phyloP scores from a whole-genome alignment of 2,329 filamentous ascomycete genomes.

The Fusarium paranaense region DNA sequence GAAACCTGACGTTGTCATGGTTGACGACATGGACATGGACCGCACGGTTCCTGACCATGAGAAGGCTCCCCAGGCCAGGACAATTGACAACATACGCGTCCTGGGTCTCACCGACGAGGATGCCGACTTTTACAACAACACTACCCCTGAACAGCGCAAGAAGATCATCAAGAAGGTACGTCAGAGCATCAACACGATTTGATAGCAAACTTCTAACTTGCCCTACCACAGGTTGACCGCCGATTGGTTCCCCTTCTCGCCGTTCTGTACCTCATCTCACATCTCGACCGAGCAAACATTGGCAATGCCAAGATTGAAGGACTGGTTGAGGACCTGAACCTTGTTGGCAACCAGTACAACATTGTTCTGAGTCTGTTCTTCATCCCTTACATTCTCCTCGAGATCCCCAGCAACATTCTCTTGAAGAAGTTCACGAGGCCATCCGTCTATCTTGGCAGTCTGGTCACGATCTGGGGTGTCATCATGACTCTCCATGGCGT shows the following conservation, averaged over 20 bases:
- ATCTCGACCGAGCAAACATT: conserved; percentile 66
- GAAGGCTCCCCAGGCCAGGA: conserved; percentile 33
- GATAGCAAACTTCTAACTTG: neutral
- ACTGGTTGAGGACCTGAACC: conserved; percentile 21
- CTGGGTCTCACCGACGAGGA: conserved; percentile 45
- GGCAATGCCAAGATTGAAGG: conserved; percentile 63
- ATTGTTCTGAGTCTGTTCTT: neutral
- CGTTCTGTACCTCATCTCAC: conserved; percentile 66
- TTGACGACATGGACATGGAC: conserved; percentile 28
- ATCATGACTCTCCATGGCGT: neutral
- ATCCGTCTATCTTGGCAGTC: neutral
- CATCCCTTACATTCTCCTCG: neutral
- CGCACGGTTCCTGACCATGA: conserved; percentile 11
- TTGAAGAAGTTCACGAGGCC: neutral
- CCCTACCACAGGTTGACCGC: conserved; percentile 13
- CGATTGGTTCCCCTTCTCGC: conserved; percentile 63
- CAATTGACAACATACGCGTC: conserved; percentile 46
- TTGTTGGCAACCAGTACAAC: neutral
- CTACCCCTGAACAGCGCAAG: neutral
- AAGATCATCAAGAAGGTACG: neutral
- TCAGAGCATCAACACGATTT: neutral
- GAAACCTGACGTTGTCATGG: conserved; percentile 41
- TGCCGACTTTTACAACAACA: conserved; percentile 33
- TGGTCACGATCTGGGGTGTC: neutral
- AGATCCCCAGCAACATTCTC: neutral